Evolutionary conservation across 2,329 filamentous ascomycete species (phyloP), one percentile per base, ranked within the genome.

Genomic region (Juglanconis sp.): DNA sequence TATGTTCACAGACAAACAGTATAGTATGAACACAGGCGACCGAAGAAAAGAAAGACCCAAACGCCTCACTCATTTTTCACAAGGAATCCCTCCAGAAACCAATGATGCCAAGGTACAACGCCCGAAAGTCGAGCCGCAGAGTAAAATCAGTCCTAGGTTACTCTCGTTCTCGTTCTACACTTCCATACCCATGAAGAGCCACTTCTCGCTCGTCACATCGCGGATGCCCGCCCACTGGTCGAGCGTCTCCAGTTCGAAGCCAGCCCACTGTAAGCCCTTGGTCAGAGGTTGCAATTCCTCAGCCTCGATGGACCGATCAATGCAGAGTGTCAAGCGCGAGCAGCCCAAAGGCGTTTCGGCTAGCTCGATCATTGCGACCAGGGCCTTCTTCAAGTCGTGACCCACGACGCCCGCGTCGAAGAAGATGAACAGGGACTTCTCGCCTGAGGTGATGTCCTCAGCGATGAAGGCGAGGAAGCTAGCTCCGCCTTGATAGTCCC

Each of bases 121-220:
- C 3, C 3, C 35, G 49, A 61, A 59, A 55, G 57, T 47, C 56
- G 44, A 48, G 42, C 57, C 35, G 52, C 50, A 57, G 42, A 49
- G 48, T 44, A 52, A 13, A 63, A 31, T 50, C 15, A 31, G 3
- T 40, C 4, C 17, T 36, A 31, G 9, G 38, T 4, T 17, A 31
- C 17, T 10, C 30, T 15, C 24, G 24, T 44, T 32, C 56, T 46
- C 44, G 11, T 57, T 57, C 66, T 82, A 96, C 61, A 94, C 79
- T 73, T 96, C 92, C 87, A 96, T 95, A 64, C 87, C 87, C 81
- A 96, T 86, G 72, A 96, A 92, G 61, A 96, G 74, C 93, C 93
- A 97, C 69, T 81, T 81, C 56, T 87, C 78, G 76, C 92, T 96
- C 54, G 89, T 86, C 56, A 88, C 82, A 64, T 90, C 85, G 57